These are phyloP conservation scores for Penicillium flavigenum DNA, from an alignment of 495 filamentous ascomycete species.

Conservation along the genomic window DNA sequence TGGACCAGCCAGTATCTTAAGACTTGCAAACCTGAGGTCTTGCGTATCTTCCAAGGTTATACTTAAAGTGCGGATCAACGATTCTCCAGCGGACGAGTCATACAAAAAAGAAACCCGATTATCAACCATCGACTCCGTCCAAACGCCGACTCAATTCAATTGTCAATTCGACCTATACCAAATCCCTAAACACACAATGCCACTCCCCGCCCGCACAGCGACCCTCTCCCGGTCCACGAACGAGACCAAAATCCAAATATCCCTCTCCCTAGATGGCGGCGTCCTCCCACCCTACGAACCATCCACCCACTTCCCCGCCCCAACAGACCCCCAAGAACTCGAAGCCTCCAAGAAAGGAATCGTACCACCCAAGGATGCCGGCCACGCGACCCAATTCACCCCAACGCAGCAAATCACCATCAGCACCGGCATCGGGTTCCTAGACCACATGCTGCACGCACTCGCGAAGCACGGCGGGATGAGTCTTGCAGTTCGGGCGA, in stretches of 20 bases:
- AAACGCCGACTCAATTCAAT: slow-evolving; percentile 1
- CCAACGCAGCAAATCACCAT: slow-evolving; percentile 80
- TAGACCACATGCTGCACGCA: slow-evolving; percentile 98
- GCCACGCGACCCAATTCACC: slow-evolving; percentile 79
- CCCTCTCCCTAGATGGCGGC: slow-evolving; percentile 91
- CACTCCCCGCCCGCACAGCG: slow-evolving; percentile 60
- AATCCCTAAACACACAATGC: slow-evolving; percentile 28
- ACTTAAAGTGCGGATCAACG: slow-evolving; percentile 26
- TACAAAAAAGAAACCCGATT: slow-evolving; percentile 23
- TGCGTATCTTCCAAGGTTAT: neutral
- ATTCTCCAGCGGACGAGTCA: slow-evolving; percentile 28
- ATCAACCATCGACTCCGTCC: slow-evolving; percentile 13
- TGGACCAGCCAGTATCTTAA: slow-evolving; percentile 27
- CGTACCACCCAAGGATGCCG: slow-evolving; percentile 73
- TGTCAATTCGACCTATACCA: neutral
- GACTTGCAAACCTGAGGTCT: slow-evolving; percentile 8
- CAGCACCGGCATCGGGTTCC: slow-evolving; percentile 94
- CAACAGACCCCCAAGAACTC: slow-evolving; percentile 40
- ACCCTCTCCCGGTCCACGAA: slow-evolving; percentile 84
- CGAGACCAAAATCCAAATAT: slow-evolving; percentile 92
- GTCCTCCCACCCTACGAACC: slow-evolving; percentile 61
- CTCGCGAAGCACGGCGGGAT: slow-evolving; percentile 93
- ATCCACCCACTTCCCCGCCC: slow-evolving; percentile 42
- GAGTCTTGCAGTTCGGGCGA: slow-evolving; percentile 77
- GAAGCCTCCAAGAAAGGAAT: slow-evolving; percentile 67